Percentiles rank a stretch among this genome's conserved stretches.
Conservation (phyloP, 257 asterid genomes). For the Craterostigma plantagineum region DNA sequence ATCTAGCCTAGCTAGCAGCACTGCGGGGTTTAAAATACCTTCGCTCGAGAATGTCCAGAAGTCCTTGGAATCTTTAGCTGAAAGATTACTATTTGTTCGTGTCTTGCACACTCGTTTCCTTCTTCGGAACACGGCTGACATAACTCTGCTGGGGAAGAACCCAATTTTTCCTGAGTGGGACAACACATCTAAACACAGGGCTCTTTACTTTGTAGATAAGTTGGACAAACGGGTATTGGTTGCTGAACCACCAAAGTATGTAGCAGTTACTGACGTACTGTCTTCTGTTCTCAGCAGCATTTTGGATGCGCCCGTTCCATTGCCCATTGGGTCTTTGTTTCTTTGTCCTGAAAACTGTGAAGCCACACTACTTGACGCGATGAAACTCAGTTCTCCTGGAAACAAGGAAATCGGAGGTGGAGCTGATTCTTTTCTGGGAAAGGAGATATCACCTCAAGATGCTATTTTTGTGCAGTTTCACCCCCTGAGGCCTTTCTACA, state of each 20-base stretch:
- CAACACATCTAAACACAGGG: constrained; percentile 28
- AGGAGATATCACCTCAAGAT: constrained; percentile 75
- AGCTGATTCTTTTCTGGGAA: constrained; percentile 38
- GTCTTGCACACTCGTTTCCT: constrained; percentile 55
- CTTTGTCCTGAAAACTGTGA: constrained; percentile 61
- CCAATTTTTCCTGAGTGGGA: constrained; percentile 74
- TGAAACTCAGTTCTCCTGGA: constrained; percentile 51
- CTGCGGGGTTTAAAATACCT: constrained; percentile 28
- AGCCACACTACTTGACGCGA: constrained; percentile 34
- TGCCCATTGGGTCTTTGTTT: constrained; percentile 67
- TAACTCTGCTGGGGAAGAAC: constrained; percentile 36
- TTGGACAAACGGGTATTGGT: constrained; percentile 33
- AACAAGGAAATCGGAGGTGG: constrained; percentile 26
- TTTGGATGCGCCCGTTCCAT: constrained; percentile 54
- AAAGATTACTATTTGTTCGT: constrained; percentile 51
- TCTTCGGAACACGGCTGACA: constrained; percentile 43
- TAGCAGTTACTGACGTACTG: constrained; percentile 53
- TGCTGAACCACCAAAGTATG: constrained; percentile 70
- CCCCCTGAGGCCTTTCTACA: constrained; percentile 88
- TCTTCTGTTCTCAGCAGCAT: constrained; percentile 51
- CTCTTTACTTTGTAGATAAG: constrained; percentile 61
- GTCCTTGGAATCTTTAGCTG: constrained; percentile 41
- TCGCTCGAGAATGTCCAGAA: constrained; percentile 29
- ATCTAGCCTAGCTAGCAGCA: constrained; percentile 20
- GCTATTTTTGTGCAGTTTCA: constrained; percentile 75